A percentile compares a stretch with the other conserved stretches of the same genome.
These are phyloP conservation scores for Mediolabrus comicus DNA, from an alignment of 108 stramenopile genomes.

Conservation along the genomic window DNA sequence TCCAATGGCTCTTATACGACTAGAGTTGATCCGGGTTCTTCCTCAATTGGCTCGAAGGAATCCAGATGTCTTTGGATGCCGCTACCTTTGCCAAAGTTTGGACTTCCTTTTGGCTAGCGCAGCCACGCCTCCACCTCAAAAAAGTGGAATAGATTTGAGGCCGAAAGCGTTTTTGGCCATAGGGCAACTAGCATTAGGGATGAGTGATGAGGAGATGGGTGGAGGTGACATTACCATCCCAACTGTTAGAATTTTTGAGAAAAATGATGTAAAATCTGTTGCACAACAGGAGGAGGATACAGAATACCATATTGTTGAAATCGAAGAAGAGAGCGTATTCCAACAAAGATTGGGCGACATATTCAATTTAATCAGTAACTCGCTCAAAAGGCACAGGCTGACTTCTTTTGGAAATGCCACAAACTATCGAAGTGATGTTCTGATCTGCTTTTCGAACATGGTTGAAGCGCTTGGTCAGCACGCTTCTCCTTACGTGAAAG, in stretches of 20 bases:
- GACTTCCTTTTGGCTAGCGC: conserved; percentile 75
- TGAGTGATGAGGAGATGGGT: conserved; percentile 72
- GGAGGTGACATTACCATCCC: conserved; percentile 50
- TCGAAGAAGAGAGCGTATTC: conserved; percentile 52
- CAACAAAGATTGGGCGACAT: conserved; percentile 67
- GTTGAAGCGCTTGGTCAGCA: conserved; percentile 85
- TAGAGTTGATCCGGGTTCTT: conserved; percentile 85
- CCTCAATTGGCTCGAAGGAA: conserved; percentile 85
- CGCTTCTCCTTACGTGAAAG: conserved; percentile 64
- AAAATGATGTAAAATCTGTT: conserved; percentile 21
- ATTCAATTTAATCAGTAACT: conserved; percentile 64
- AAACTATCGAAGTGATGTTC: conserved; percentile 10
- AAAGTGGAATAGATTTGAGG: conserved; percentile 66
- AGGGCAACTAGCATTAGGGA: conserved; percentile 85
- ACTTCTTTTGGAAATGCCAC: conserved; percentile 9
- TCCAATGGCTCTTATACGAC: conserved; percentile 69
- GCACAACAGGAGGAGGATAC: conserved; percentile 16
- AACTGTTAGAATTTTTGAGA: conserved; percentile 63
- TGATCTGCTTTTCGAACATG: conserved; percentile 87
- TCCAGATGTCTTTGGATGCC: conserved; percentile 83
- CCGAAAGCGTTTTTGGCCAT: conserved; percentile 83
- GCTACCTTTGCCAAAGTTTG: conserved; percentile 76
- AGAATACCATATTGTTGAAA: conserved; percentile 43
- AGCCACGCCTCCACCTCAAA: conserved; percentile 37
- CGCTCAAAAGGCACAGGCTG: conserved; percentile 35